A percentile compares a stretch with the other conserved stretches of the same genome.
These are phyloP conservation scores for Citrullus amarus DNA, from an alignment of 306 rosid species.

Conservation along the genomic window DNA sequence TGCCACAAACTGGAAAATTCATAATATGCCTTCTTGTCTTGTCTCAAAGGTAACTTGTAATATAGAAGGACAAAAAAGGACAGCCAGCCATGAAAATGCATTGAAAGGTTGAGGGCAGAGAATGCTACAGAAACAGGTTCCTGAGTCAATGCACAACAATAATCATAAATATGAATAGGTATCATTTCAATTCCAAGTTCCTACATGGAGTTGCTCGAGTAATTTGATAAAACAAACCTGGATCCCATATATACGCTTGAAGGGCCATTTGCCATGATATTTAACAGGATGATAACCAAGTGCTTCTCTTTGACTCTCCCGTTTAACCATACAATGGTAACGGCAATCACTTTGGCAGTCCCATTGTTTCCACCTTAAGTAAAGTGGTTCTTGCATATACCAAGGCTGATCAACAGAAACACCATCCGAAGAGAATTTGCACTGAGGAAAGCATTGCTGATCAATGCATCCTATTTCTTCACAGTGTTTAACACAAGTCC, in stretches of 20 bases:
- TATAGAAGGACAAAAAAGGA: slow-evolving; percentile 46
- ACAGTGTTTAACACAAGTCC: slow-evolving; percentile 54
- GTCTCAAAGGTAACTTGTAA: slow-evolving; percentile 44
- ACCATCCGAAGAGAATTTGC: slow-evolving; percentile 36
- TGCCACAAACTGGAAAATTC: slow-evolving; percentile 54
- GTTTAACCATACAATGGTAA: slow-evolving; percentile 57
- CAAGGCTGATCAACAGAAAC: slow-evolving; percentile 23
- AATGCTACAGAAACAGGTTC: slow-evolving; percentile 69
- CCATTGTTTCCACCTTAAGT: slow-evolving; percentile 49
- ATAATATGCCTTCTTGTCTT: slow-evolving; percentile 40
- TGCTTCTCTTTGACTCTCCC: slow-evolving; percentile 47
- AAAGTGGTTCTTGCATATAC: slow-evolving; percentile 48
- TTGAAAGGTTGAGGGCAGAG: slow-evolving; percentile 56
- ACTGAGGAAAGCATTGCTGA: slow-evolving; percentile 45
- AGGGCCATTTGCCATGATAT: slow-evolving; percentile 85
- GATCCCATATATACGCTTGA: slow-evolving; percentile 47
- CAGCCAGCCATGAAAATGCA: slow-evolving; percentile 71
- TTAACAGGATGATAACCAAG: slow-evolving; percentile 35
- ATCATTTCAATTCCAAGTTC: not conserved
- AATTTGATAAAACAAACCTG: slow-evolving; percentile 40
- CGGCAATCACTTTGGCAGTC: slow-evolving; percentile 56
- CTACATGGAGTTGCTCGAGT: not conserved
- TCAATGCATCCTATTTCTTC: slow-evolving; percentile 50
- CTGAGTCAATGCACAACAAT: slow-evolving; percentile 23
- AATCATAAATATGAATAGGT: slow-evolving; percentile 5